These are phyloP conservation scores for Alternaria novae-zelandiae DNA, from an alignment of 2,329 filamentous ascomycete genomes.

Conservation along the genomic window DNA sequence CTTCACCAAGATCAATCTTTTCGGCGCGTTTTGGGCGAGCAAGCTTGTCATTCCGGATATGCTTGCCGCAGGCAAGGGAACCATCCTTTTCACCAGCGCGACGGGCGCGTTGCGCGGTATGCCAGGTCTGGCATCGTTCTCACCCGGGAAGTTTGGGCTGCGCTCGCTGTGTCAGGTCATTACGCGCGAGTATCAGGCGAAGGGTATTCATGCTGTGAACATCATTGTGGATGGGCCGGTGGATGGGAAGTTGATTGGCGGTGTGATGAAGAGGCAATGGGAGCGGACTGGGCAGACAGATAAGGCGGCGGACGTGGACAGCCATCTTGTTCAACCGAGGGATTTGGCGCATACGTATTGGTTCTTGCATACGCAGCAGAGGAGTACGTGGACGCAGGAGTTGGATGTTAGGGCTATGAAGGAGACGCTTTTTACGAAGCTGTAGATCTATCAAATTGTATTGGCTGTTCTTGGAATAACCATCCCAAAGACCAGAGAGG, in stretches of 20 bases:
- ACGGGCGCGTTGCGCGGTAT: neutral
- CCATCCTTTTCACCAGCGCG: neutral
- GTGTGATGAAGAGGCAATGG: neutral
- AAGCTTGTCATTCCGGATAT: neutral
- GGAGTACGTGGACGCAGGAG: constrained; percentile 33
- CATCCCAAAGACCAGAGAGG: too few relatives aligned
- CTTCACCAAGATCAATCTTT: neutral
- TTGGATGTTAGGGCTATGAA: constrained; percentile 29
- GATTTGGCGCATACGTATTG: constrained; percentile 24
- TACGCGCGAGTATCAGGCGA: neutral
- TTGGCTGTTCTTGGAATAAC: too few relatives aligned
- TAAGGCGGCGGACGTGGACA: constrained; percentile 4
- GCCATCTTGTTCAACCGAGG: constrained; percentile 13
- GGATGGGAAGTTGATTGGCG: neutral
- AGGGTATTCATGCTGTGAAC: neutral
- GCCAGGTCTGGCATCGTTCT: neutral
- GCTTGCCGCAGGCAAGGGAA: neutral
- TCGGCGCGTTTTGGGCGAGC: neutral
- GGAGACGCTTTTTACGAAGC: constrained; percentile 14
- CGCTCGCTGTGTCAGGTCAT: neutral
- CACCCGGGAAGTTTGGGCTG: neutral
- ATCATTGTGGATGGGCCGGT: neutral
- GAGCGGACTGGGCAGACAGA: neutral
- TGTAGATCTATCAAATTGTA: neutral
- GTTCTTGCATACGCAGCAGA: constrained; percentile 29